Conservation (phyloP, 176 grass and related monocot species). For the Triticum turgidum region DNA sequence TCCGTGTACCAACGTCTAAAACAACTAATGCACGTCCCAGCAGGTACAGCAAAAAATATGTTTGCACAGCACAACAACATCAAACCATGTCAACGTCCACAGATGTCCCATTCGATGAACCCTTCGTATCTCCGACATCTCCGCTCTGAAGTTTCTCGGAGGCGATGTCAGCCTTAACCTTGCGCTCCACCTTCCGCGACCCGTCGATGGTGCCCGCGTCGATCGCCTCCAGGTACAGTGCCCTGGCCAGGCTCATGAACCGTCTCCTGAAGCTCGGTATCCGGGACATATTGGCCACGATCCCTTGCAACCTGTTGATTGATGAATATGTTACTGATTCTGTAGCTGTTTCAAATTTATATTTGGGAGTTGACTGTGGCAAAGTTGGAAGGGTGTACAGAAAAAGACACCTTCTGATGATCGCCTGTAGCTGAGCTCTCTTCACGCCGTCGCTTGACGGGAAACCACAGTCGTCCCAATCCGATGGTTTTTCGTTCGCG, state of each 20-base stretch:
- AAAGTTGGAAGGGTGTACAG: neutral
- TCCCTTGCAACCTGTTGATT: constrained; percentile 64
- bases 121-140: neutral
- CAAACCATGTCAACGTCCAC: constrained; percentile 10
- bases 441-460: constrained; percentile 54
- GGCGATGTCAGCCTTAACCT: constrained; percentile 18
- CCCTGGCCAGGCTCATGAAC: constrained; percentile 62
- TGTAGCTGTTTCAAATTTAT: neutral
- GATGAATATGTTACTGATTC: neutral
- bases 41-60: neutral
- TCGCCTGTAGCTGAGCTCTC: constrained; percentile 78
- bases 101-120: neutral
- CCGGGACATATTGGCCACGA: constrained; percentile 65
- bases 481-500: constrained; percentile 58
- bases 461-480: constrained; percentile 67
- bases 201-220: constrained; percentile 29
- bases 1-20: too few relatives aligned
- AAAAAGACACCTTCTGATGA: constrained; percentile 72
- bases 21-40: neutral
- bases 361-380: neutral
- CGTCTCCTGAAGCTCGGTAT: constrained; percentile 74
- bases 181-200: neutral
- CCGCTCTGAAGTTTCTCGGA: neutral
- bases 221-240: constrained; percentile 54
- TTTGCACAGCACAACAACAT: neutral